Conservation (phyloP, 169 alveolate genomes). For the Eimeria acervulina region DNA sequence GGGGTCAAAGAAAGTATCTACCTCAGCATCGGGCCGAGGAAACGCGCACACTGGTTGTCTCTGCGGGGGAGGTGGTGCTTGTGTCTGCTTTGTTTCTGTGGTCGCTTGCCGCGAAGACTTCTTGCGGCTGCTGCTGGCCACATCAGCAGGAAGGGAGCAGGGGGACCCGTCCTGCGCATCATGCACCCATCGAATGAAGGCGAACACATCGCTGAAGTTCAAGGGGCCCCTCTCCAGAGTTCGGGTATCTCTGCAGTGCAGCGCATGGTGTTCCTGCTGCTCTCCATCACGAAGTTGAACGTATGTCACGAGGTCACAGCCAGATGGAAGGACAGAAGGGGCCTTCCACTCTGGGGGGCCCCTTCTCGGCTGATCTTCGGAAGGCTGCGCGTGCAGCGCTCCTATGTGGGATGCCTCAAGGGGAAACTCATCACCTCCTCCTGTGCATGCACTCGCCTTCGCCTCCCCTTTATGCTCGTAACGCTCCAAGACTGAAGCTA, state of each 20-base stretch:
- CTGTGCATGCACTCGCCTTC: too few species aligned
- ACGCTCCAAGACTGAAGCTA: too few species aligned
- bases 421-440: neutral
- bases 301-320: neutral
- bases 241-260: neutral
- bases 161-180: neutral
- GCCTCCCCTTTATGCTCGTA: too few species aligned
- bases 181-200: constrained; percentile 5
- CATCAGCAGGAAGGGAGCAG: too few species aligned
- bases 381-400: neutral
- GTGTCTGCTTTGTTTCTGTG: too few species aligned
- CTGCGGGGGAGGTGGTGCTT: too few species aligned
- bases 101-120: too few species aligned
- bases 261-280: constrained; percentile 1
- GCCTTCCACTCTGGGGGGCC: neutral
- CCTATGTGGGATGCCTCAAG: neutral
- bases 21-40: too few species aligned
- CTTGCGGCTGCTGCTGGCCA: too few species aligned
- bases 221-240: neutral
- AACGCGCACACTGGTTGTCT: too few species aligned
- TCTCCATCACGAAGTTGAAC: neutral
- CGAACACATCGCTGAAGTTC: neutral
- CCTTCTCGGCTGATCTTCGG: neutral
- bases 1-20: neutral
- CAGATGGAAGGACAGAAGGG: neutral